Conservation (phyloP, 805 yeast species). For the Kodamaea hsintzibuensis region DNA sequence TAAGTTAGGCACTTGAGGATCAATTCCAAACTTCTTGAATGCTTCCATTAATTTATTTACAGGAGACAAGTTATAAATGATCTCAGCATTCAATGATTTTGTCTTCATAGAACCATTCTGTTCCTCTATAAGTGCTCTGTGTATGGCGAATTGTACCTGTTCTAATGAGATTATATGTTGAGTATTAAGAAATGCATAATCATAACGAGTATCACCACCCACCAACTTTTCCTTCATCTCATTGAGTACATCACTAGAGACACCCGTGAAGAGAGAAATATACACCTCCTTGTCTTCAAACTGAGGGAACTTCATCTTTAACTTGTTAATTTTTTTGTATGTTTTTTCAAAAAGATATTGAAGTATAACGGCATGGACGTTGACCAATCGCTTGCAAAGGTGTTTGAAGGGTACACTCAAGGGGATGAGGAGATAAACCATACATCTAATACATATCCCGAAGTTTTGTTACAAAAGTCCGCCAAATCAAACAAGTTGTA, state of each 20-base stretch:
- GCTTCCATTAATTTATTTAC: constrained; percentile 73
- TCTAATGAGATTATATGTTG: constrained; percentile 56
- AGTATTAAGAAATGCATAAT: constrained; percentile 69
- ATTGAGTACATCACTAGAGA: constrained; percentile 37
- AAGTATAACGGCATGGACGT: neutral
- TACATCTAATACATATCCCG: constrained; percentile 27
- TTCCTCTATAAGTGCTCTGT: constrained; percentile 58
- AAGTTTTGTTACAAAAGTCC: constrained; percentile 32
- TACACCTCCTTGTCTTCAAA: constrained; percentile 39
- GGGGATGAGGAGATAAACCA: neutral
- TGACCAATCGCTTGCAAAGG: neutral
- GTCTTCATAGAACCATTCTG: constrained; percentile 54
- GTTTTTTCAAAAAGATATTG: neutral
- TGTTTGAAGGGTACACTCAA: constrained; percentile 1
- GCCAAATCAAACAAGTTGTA: constrained; percentile 31
- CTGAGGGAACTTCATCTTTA: constrained; percentile 43
- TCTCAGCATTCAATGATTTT: constrained; percentile 68
- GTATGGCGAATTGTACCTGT: constrained; percentile 60
- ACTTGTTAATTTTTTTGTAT: neutral
- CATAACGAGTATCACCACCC: constrained; percentile 47
- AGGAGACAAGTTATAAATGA: constrained; percentile 68
- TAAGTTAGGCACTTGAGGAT: constrained; percentile 45
- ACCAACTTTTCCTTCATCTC: constrained; percentile 47
- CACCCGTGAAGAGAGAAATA: constrained; percentile 47
- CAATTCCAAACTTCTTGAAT: constrained; percentile 68